Conservation (phyloP, 2,329 filamentous ascomycete genomes). For the Knufia petricola region DNA sequence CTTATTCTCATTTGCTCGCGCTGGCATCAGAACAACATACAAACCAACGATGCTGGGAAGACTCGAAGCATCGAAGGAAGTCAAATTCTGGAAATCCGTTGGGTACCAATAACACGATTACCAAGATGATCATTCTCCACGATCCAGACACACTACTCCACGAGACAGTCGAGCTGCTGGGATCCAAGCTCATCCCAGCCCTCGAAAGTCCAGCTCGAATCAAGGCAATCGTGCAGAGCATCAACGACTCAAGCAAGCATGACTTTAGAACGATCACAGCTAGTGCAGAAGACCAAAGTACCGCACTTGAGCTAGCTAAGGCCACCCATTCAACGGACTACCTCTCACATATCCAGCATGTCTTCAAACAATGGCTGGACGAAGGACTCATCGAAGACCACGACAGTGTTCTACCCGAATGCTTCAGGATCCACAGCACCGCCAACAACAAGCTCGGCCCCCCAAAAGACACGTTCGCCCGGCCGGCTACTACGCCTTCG, state of each 20-base stretch:
- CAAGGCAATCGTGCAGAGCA: slow-evolving; percentile 18
- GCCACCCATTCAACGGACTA: slow-evolving; percentile 17
- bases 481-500: slow-evolving; percentile 23
- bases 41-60: neutral
- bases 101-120: neutral
- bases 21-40: neutral
- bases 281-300: slow-evolving; percentile 6
- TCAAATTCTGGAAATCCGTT: neutral
- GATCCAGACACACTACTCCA: slow-evolving; percentile 22
- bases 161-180: slow-evolving; percentile 20
- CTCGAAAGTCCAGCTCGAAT: slow-evolving; percentile 20
- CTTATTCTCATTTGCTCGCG: neutral
- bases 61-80: neutral
- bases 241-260: slow-evolving; percentile 13
- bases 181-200: slow-evolving; percentile 20
- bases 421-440: slow-evolving; percentile 13
- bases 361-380: slow-evolving; percentile 17
- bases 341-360: slow-evolving; percentile 17
- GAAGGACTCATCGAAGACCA: slow-evolving; percentile 17
- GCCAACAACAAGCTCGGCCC: slow-evolving; percentile 11
- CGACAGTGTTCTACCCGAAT: slow-evolving; percentile 21
- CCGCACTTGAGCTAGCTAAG: slow-evolving; percentile 10
- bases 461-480: slow-evolving; percentile 20
- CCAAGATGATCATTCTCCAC: slow-evolving; percentile 22
- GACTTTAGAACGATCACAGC: slow-evolving; percentile 12